phyloP scores from a whole-genome alignment of 495 filamentous ascomycete species.

The Talaromyces nanjingensis region DNA sequence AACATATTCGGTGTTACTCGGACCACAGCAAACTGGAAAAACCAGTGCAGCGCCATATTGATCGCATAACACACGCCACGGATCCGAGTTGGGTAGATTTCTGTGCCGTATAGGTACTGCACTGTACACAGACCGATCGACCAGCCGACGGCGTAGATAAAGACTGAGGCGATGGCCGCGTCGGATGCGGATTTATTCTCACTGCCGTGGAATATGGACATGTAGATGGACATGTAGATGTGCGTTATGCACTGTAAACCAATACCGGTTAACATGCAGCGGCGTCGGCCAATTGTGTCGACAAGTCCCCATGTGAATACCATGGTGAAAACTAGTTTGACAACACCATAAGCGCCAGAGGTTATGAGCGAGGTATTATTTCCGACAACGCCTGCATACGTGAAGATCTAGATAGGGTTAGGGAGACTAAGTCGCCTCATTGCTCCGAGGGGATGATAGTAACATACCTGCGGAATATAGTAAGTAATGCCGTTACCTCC shows the following conservation, averaged over 20 bases:
- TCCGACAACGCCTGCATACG: slow-evolving; percentile 31
- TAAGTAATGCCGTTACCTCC: slow-evolving; percentile 44
- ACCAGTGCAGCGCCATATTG: slow-evolving; percentile 41
- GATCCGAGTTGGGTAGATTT: slow-evolving; percentile 41
- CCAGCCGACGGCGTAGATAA: slow-evolving; percentile 42
- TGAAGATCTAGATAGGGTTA: slow-evolving; percentile 24
- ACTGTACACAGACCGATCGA: slow-evolving; percentile 44
- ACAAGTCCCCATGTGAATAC: slow-evolving; percentile 41
- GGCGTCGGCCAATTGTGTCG: slow-evolving; percentile 35
- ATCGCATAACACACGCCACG: slow-evolving; percentile 35
- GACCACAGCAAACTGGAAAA: slow-evolving; percentile 44
- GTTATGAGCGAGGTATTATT: slow-evolving; percentile 26
- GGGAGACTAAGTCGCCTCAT: too few species aligned
- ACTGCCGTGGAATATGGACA: slow-evolving; percentile 14
- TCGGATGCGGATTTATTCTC: slow-evolving; percentile 32
- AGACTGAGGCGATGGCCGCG: slow-evolving; percentile 39
- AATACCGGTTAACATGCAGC: slow-evolving; percentile 30
- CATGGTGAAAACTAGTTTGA: slow-evolving; percentile 42
- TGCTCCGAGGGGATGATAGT: too few species aligned
- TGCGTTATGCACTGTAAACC: slow-evolving; percentile 33
- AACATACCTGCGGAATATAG: slow-evolving; percentile 25
- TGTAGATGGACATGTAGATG: slow-evolving; percentile 37
- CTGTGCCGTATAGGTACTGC: slow-evolving; percentile 41
- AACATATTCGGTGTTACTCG: slow-evolving; percentile 44
- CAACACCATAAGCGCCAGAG: slow-evolving; percentile 37